Conservation (phyloP, 495 filamentous ascomycete genomes). For the Neurospora sp. region DNA sequence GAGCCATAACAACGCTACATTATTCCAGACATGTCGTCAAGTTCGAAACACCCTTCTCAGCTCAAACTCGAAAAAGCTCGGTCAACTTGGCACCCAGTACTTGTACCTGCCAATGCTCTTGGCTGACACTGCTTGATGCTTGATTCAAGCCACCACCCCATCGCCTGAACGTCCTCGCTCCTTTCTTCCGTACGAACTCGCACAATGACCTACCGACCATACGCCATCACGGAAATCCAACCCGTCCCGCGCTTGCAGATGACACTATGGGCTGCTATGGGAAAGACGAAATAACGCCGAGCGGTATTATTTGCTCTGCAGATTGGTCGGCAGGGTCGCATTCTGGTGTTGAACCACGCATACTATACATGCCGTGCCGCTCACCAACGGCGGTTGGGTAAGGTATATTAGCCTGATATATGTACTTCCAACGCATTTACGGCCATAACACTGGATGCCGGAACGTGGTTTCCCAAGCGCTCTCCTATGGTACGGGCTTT, state of each 20-base stretch:
- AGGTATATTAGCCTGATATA: not conserved
- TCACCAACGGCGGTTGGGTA: not conserved
- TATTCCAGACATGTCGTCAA: not conserved
- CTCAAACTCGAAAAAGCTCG: not conserved
- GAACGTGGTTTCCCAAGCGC: not conserved
- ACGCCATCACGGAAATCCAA: not conserved
- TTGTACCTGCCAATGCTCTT: not conserved
- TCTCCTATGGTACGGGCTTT: rapidly evolving
- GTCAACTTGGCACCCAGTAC: not conserved
- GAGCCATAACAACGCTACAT: not conserved
- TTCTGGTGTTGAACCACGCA: not conserved
- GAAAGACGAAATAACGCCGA: not conserved
- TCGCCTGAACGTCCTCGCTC: not conserved
- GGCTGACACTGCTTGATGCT: not conserved
- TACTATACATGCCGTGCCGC: not conserved
- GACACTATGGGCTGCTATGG: not conserved
- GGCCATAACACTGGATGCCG: not conserved
- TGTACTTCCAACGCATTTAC: not conserved
- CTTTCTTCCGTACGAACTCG: not conserved
- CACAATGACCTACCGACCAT: not conserved
- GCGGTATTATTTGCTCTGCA: not conserved
- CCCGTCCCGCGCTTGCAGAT: not conserved
- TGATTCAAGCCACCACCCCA: not conserved
- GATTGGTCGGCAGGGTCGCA: not conserved
- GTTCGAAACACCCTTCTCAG: not conserved